Evolutionary conservation across 805 yeast genomes (phyloP).

Genomic region (Wickerhamomyces ciferrii): DNA sequence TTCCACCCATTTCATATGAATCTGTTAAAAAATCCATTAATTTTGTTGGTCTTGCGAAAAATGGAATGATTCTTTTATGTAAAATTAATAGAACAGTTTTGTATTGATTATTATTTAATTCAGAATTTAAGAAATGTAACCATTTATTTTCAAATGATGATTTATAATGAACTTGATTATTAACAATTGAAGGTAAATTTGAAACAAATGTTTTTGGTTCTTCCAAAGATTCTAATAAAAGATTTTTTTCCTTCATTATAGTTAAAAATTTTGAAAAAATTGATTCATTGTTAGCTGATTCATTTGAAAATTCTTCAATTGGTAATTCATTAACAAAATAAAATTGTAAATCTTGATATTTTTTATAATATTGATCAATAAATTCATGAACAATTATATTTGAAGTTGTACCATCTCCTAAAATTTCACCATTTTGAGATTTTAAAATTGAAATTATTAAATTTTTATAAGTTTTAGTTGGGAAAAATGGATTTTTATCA

Average conservation of each 20-base stretch:
- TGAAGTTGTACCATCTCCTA: conserved; percentile 42
- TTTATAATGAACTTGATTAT: conserved; percentile 43
- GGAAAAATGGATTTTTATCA: conserved; percentile 49
- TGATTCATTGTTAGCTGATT: conserved; percentile 11
- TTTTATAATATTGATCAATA: conserved; percentile 43
- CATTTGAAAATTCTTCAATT: conserved; percentile 15
- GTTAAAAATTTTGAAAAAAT: conserved; percentile 33
- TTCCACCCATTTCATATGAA: conserved; percentile 60
- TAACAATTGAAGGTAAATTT: conserved; percentile 41
- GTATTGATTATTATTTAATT: conserved; percentile 48
- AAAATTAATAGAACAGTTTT: conserved; percentile 63
- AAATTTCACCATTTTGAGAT: conserved; percentile 30
- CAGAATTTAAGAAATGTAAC: conserved; percentile 47
- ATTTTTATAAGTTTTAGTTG: conserved; percentile 44
- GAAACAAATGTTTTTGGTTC: conserved; percentile 33
- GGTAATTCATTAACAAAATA: conserved; percentile 55
- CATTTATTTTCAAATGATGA: conserved; percentile 67
- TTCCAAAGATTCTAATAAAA: conserved; percentile 27
- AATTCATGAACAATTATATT: conserved; percentile 52
- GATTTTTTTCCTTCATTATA: conserved; percentile 29
- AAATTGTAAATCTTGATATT: conserved; percentile 74
- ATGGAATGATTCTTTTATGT: conserved; percentile 83
- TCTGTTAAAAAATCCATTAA: conserved; percentile 94
- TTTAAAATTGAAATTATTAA: conserved; percentile 34
- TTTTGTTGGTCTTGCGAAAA: conserved; percentile 69